Percentiles rank a stretch among this genome's conserved stretches.
Evolutionary conservation across 495 filamentous ascomycete species (phyloP).

Genomic region (Rhypophila decipiens): DNA sequence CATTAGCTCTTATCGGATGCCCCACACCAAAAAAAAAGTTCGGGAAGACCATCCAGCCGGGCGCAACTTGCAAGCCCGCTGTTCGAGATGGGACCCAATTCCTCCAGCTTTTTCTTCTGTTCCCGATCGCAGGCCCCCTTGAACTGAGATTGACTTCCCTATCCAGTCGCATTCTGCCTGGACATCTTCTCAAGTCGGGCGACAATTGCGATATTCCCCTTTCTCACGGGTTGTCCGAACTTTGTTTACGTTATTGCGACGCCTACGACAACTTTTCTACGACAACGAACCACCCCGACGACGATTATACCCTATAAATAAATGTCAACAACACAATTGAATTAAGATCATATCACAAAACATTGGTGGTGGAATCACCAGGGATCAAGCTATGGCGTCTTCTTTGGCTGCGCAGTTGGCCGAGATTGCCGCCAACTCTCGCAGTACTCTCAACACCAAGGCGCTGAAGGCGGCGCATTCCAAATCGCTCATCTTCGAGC

Average conservation of each 20-base stretch:
- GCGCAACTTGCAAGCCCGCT: too few species aligned
- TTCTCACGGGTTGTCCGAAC: too few species aligned
- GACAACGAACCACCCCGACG: neutral
- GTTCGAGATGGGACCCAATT: too few species aligned
- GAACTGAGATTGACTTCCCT: too few species aligned
- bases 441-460: conserved; percentile 77
- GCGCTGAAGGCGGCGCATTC: conserved; percentile 83
- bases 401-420: conserved; percentile 75
- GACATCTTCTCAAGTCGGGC: too few species aligned
- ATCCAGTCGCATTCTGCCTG: too few species aligned
- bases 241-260: too few species aligned
- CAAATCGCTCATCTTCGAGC: conserved; percentile 86
- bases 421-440: conserved; percentile 70
- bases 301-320: neutral
- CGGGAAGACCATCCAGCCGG: neutral
- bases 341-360: too few species aligned
- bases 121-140: too few species aligned
- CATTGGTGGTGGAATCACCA: neutral
- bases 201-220: too few species aligned
- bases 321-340: neutral
- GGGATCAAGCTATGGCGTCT: conserved; percentile 77
- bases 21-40: conserved; percentile 14
- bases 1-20: conserved; percentile 14
- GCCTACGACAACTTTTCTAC: neutral
- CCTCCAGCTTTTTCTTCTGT: too few species aligned